Evolutionary conservation across 2,329 filamentous ascomycete species (phyloP), one percentile per base, ranked within the genome.

Genomic region (Fusarium irregulare): DNA sequence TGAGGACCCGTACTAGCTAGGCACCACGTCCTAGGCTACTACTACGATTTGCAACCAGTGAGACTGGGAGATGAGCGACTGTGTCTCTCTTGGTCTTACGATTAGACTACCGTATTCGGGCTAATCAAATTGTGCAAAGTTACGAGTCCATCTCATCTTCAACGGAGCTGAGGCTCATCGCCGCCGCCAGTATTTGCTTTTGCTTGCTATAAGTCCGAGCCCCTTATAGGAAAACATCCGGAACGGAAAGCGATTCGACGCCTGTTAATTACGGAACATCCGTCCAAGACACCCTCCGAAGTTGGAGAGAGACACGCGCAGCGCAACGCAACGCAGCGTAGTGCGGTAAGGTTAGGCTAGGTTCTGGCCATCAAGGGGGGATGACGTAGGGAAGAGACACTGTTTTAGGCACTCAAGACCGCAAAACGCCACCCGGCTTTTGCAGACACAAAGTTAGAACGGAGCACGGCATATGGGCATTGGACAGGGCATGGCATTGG

Each of bases 341-440:
- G 34, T 37, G 34, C 34, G 34, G 34, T n/a, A n/a, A 37, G 34
- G 34, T 37, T n/a, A 37, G 34, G 23, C 27, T 53, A 27, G 49
- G 37, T 53, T 42, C 49, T 34, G 34, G 34, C 32, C 49, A 28
- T 27, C 37, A 28, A 42, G 49, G 34, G 34, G 49, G 23, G 25
- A 53, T 53, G 49, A 53, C 49, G 49, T 53, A 37, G 16, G 13
- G 48, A 48, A 42, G 27, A 44, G 48, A 41, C 16, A 28, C 55
- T 49, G 34, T 40, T 66, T 60, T 60, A 13, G 63, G 63, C n/a
- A 49, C 21, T 21, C 28, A n/a, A 28, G 23, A n/a, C 61, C 41
- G 41, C n/a, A 23, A 42, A 53, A 42, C 62, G 63, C 61, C 61
- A 61, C 55, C 25, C 61, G 61, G 55, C 55, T 60, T 41, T 55